These are phyloP conservation scores for Skeletonema potamos DNA, from an alignment of 108 stramenopile species.

Conservation along the genomic window DNA sequence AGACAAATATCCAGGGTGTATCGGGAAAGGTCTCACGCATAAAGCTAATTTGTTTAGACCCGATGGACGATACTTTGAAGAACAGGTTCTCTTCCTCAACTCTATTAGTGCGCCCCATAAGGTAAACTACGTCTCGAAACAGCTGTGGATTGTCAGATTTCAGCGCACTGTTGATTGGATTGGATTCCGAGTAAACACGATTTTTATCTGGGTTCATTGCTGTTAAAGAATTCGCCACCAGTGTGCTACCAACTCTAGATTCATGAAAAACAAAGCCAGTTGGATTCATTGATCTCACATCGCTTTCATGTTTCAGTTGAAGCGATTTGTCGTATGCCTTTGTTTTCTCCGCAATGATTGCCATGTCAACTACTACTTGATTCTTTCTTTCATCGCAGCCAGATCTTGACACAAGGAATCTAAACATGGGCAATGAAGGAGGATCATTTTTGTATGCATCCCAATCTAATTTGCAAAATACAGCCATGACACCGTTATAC, in stretches of 20 bases:
- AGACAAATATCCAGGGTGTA: constrained; percentile 89
- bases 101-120: constrained; percentile 60
- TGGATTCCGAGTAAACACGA: constrained; percentile 81
- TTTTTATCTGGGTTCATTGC: constrained; percentile 64
- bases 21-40: constrained; percentile 79
- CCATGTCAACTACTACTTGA: constrained; percentile 48
- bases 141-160: constrained; percentile 53
- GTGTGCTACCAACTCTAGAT: constrained; percentile 88
- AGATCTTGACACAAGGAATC: constrained; percentile 25
- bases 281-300: constrained; percentile 34
- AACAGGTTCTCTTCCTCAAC: constrained; percentile 63
- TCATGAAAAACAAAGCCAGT: constrained; percentile 95
- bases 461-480: constrained; percentile 75
- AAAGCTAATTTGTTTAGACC: constrained; percentile 53
- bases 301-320: background rate
- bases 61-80: constrained; percentile 93
- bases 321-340: constrained; percentile 45
- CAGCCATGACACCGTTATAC: constrained; percentile 45
- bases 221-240: constrained; percentile 89
- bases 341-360: constrained; percentile 33
- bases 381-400: constrained; percentile 16
- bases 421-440: constrained; percentile 36
- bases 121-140: constrained; percentile 73
- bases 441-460: constrained; percentile 56
- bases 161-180: constrained; percentile 63